Evolutionary conservation across 441 rosid species (phyloP).

Genomic region (Populus hybrid): DNA sequence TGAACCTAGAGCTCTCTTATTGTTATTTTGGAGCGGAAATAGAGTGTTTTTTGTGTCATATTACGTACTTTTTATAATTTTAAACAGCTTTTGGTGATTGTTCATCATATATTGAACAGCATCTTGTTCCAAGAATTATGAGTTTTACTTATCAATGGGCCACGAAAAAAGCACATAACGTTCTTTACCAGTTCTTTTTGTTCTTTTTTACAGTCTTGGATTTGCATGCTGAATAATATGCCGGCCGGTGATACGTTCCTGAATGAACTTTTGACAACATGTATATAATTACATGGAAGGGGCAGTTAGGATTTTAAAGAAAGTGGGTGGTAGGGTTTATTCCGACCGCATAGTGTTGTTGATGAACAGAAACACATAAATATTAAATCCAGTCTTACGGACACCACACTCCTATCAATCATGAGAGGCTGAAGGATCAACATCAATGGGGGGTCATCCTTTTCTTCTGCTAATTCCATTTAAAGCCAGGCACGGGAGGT

Average conservation of each 20-base stretch:
- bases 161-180: too few species aligned
- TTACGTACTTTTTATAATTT: too few species aligned
- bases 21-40: too few species aligned
- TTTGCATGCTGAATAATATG: too few species aligned
- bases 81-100: too few species aligned
- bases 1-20: too few species aligned
- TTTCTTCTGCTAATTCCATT: slow-evolving; percentile 11
- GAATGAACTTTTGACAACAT: not conserved
- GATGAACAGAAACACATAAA: not conserved
- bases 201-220: not conserved
- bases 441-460: not conserved
- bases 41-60: too few species aligned
- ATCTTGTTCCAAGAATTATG: too few species aligned
- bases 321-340: slow-evolving; percentile 23
- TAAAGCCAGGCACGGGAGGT: slow-evolving; percentile 9
- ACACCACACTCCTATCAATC: not conserved
- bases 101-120: too few species aligned
- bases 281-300: not conserved
- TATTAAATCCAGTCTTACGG: slow-evolving; percentile 4
- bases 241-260: too few species aligned
- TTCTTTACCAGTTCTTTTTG: too few species aligned
- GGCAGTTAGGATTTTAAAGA: slow-evolving; percentile 18
- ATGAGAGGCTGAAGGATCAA: slow-evolving; percentile 3
- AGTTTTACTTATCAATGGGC: too few species aligned
- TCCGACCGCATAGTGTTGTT: slow-evolving; percentile 8